Evolutionary conservation across 2,329 filamentous ascomycete genomes (phyloP).

Genomic region (Alternaria rosae): DNA sequence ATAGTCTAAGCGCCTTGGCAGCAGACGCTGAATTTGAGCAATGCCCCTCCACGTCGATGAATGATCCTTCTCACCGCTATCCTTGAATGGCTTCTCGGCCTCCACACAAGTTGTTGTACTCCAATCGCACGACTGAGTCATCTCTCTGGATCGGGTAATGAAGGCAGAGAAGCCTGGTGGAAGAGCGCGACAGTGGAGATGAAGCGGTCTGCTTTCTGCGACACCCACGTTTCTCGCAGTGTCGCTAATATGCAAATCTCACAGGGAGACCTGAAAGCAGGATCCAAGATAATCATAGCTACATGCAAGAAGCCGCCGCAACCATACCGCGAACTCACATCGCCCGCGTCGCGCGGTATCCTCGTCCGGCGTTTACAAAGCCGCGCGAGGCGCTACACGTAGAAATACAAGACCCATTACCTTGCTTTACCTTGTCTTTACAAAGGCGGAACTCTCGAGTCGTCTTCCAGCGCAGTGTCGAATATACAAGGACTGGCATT

Average conservation of each 20-base stretch:
- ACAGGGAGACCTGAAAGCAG: constrained; percentile 9
- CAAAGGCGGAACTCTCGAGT: constrained; percentile 17
- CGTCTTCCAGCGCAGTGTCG: constrained; percentile 19
- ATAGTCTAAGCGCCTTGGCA: constrained; percentile 8
- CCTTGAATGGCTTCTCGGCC: constrained; percentile 1
- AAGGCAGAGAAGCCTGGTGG: constrained; percentile 12
- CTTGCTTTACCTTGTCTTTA: constrained; percentile 5
- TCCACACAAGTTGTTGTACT: constrained; percentile 3
- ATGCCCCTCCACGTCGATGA: constrained; percentile 15
- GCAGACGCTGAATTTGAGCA: constrained; percentile 6
- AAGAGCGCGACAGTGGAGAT: constrained; percentile 10
- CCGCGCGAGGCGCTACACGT: constrained; percentile 36
- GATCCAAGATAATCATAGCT: background rate
- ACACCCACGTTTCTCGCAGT: constrained; percentile 11
- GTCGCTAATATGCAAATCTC: constrained; percentile 28
- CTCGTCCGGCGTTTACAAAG: constrained; percentile 34
- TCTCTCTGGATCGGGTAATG: background rate
- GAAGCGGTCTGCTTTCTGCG: constrained; percentile 21
- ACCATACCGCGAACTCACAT: constrained; percentile 19
- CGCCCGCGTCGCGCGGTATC: constrained; percentile 20
- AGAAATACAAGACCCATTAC: constrained; percentile 40
- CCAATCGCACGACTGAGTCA: background rate
- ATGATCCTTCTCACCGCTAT: constrained; percentile 20
- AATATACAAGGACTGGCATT: constrained; percentile 14
- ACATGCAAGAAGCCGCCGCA: constrained; percentile 11